Evolutionary conservation across 495 filamentous ascomycete genomes (phyloP).

Genomic region (Xylaria flabelliformis): DNA sequence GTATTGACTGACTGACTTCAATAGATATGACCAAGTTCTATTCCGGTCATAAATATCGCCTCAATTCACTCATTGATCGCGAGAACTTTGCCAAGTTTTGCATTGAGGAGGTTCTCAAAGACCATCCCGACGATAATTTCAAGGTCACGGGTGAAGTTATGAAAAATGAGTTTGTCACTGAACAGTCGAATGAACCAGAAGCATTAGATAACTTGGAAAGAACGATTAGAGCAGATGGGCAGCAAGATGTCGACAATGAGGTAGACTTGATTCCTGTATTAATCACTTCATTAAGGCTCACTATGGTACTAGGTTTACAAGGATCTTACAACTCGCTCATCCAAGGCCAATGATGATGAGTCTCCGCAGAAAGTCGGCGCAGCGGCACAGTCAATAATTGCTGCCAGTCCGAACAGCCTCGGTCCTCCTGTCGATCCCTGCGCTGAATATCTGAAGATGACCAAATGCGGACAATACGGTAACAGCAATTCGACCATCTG

Average conservation of each 20-base stretch:
- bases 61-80: constrained; percentile 5
- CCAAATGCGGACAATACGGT: constrained; percentile 36
- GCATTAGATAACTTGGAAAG: constrained; percentile 23
- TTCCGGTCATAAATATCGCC: constrained; percentile 25
- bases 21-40: constrained; percentile 30
- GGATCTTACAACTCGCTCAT: not conserved
- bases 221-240: constrained; percentile 27
- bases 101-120: constrained; percentile 29
- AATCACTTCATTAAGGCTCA: not conserved
- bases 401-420: constrained; percentile 29
- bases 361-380: constrained; percentile 26
- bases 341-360: constrained; percentile 25
- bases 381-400: constrained; percentile 28
- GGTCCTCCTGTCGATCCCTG: constrained; percentile 35
- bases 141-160: constrained; percentile 28
- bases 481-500: constrained; percentile 30
- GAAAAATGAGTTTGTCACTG: constrained; percentile 28
- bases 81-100: constrained; percentile 26
- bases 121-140: constrained; percentile 24
- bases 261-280: constrained; percentile 11
- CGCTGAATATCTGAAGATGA: constrained; percentile 32
- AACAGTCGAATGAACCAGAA: not conserved
- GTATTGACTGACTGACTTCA: not conserved
- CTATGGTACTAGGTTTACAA: not conserved
- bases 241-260: constrained; percentile 36